Conservation (phyloP, 805 yeast species). For the Saturnispora hagleri region DNA sequence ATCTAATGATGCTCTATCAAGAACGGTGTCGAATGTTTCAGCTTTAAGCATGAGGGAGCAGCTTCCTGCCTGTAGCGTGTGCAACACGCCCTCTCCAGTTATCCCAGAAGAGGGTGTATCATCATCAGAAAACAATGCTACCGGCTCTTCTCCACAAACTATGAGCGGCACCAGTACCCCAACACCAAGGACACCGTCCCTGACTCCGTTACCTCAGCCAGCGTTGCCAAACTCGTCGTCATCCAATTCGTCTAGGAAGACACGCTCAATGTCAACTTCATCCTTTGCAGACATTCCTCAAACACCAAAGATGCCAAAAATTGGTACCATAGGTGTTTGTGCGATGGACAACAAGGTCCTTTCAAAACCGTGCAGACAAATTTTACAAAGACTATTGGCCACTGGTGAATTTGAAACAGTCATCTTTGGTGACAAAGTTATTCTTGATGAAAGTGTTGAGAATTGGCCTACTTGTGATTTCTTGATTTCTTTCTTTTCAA, state of each 20-base stretch:
- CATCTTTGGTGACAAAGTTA: slow-evolving; percentile 95
- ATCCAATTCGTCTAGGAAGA: slow-evolving; percentile 14
- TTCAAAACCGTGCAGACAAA: slow-evolving; percentile 90
- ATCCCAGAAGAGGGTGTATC: neutral
- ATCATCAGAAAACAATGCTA: neutral
- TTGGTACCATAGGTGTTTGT: slow-evolving; percentile 96
- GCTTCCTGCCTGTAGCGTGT: neutral
- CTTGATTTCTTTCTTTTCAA: slow-evolving; percentile 84
- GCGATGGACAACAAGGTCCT: slow-evolving; percentile 98
- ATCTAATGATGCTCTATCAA: slow-evolving; percentile 23
- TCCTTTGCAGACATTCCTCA: slow-evolving; percentile 16
- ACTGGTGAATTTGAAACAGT: slow-evolving; percentile 95
- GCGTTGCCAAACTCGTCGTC: slow-evolving; percentile 10
- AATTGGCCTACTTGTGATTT: slow-evolving; percentile 99
- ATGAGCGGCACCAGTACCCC: neutral
- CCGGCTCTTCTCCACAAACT: neutral
- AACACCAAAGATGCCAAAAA: slow-evolving; percentile 50
- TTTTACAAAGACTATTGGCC: slow-evolving; percentile 77
- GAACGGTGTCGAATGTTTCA: slow-evolving; percentile 26
- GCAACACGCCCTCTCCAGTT: neutral
- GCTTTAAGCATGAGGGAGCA: slow-evolving; percentile 22
- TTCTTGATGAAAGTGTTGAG: slow-evolving; percentile 84
- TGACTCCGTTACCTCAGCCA: slow-evolving; percentile 2
- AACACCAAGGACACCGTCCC: neutral
- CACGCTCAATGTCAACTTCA: slow-evolving; percentile 26